A percentile compares a stretch with the other conserved stretches of the same genome.
phyloP scores from a whole-genome alignment of 495 filamentous ascomycete species.

The Neurospora tetrasperma region DNA sequence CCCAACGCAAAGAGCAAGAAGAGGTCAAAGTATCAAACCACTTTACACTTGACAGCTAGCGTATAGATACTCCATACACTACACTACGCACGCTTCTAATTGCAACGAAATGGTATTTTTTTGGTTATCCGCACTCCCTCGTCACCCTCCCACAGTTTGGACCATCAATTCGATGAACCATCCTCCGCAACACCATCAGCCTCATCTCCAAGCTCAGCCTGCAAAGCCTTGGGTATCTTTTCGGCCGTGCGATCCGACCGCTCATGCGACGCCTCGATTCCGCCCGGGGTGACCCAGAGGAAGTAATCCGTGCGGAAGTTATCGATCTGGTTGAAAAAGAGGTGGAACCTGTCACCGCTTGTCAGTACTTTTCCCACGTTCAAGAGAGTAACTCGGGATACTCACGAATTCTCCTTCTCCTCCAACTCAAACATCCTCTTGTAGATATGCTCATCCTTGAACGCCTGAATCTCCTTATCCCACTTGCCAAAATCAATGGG shows the following conservation, averaged over 20 bases:
- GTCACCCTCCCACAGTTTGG: too few relatives aligned
- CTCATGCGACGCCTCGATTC: constrained; percentile 45
- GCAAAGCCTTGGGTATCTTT: constrained; percentile 21
- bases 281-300: constrained; percentile 62
- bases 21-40: neutral
- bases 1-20: neutral
- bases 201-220: constrained; percentile 30
- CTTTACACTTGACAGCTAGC: neutral
- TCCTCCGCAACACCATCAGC: constrained; percentile 27
- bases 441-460: constrained; percentile 93
- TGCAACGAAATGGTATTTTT: neutral
- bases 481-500: constrained; percentile 69
- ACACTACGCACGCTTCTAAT: neutral
- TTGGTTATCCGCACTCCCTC: too few relatives aligned
- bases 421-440: constrained; percentile 82
- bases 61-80: neutral
- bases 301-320: constrained; percentile 63
- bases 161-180: constrained; percentile 8
- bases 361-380: neutral
- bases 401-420: constrained; percentile 64
- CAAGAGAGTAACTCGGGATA: constrained; percentile 1
- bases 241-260: constrained; percentile 20
- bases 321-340: constrained; percentile 79
- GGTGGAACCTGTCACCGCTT: constrained; percentile 48
- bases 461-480: constrained; percentile 67